Percentiles rank a stretch among this genome's conserved stretches.
Conservation (phyloP, 2,329 filamentous ascomycete genomes). For the Bimuria novae-zelandiae region DNA sequence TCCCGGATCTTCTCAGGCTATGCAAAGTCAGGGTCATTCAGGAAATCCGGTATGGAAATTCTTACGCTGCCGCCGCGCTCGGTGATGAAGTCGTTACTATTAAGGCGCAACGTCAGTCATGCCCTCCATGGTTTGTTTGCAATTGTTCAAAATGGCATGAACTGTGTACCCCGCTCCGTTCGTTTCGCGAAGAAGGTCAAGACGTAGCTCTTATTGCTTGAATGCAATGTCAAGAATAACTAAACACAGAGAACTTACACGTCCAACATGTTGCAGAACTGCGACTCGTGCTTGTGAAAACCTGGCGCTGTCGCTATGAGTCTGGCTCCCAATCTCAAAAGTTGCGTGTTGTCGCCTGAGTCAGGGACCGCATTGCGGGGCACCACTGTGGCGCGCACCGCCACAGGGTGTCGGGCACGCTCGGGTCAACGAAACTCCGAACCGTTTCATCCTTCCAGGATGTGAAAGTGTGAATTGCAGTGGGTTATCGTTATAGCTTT, state of each 20-base stretch:
- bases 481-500: conserved; percentile 38
- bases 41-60: no score
- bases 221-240: no score
- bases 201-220: no score
- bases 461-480: conserved; percentile 34
- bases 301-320: background rate
- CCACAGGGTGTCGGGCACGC: background rate
- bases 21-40: no score
- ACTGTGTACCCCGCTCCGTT: no score
- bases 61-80: conserved; percentile 91
- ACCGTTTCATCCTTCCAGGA: conserved; percentile 26
- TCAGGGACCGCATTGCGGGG: conserved; percentile 24
- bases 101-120: conserved; percentile 24
- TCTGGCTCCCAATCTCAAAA: conserved; percentile 13
- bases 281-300: conserved; percentile 2
- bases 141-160: background rate
- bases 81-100: conserved; percentile 59
- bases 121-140: background rate
- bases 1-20: conserved; percentile 91
- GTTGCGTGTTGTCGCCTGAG: conserved; percentile 24
- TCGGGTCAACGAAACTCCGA: conserved; percentile 3
- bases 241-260: conserved; percentile 27
- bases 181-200: no score
- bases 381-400: background rate
- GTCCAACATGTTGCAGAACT: conserved; percentile 36